Conservation (phyloP, 2,329 filamentous ascomycete genomes). For the Trichoderma brevicompactum region DNA sequence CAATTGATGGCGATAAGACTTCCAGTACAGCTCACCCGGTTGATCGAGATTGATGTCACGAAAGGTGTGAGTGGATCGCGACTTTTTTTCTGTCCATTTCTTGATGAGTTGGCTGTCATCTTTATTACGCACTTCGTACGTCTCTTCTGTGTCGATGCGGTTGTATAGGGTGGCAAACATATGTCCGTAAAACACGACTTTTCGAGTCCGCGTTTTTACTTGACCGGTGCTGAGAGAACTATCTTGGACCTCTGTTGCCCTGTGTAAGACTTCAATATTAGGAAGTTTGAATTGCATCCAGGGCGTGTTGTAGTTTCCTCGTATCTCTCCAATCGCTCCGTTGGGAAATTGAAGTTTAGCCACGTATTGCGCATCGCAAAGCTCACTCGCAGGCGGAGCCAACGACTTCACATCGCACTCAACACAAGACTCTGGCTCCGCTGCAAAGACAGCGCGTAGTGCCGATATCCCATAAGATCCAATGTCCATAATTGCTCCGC, state of each 20-base stretch:
- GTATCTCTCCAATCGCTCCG: conserved; percentile 2
- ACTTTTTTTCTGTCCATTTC: background rate
- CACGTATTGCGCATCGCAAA: background rate
- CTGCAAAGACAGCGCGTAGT: background rate
- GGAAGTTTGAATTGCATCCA: background rate
- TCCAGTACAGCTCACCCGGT: conserved; percentile 1
- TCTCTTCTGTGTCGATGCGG: conserved; percentile 11
- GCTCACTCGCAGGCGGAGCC: background rate
- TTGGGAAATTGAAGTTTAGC: background rate
- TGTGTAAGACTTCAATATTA: background rate
- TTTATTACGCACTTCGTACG: background rate
- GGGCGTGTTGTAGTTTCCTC: background rate
- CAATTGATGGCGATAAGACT: conserved; percentile 7
- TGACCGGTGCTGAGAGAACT: background rate
- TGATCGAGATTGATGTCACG: background rate
- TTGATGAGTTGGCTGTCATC: background rate
- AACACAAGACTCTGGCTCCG: background rate
- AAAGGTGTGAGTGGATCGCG: background rate
- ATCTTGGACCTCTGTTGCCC: background rate
- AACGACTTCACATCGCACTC: background rate
- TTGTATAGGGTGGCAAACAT: conserved; percentile 12
- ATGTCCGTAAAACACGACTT: background rate
- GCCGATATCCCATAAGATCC: conserved; percentile 12
- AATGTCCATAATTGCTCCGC: conserved; percentile 4
- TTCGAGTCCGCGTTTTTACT: conserved; percentile 3